phyloP scores from a whole-genome alignment of 805 yeast genomes.

The Lachancea cidri region DNA sequence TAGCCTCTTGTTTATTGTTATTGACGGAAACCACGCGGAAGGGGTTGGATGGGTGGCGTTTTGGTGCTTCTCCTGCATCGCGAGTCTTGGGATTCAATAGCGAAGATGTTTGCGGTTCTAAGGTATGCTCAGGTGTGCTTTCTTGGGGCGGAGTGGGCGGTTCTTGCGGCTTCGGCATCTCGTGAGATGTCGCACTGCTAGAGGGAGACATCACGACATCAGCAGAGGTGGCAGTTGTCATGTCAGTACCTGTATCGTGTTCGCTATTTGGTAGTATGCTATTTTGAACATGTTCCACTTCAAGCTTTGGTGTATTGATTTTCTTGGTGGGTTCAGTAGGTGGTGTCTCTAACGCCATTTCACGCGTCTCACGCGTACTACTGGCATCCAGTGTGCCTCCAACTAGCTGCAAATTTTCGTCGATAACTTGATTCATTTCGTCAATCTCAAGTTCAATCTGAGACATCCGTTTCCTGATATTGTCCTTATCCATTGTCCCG shows the following conservation, averaged over 20 bases:
- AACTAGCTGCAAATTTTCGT: slow-evolving; percentile 27
- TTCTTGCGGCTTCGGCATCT: too few species aligned
- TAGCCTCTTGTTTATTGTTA: slow-evolving; percentile 14
- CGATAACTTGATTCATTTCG: slow-evolving; percentile 33
- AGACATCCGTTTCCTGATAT: slow-evolving; percentile 30
- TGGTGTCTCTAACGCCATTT: not conserved
- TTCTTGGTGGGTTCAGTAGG: not conserved
- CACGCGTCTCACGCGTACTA: slow-evolving; percentile 4
- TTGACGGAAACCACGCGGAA: slow-evolving; percentile 33
- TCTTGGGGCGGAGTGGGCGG: too few species aligned
- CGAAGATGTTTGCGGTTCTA: not conserved
- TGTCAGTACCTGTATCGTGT: too few species aligned
- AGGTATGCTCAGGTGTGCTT: not conserved
- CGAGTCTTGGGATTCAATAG: slow-evolving; percentile 6
- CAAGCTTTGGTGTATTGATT: not conserved
- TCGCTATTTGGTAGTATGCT: too few species aligned
- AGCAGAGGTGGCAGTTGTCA: too few species aligned
- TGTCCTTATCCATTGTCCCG: slow-evolving; percentile 20
- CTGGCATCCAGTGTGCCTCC: not conserved
- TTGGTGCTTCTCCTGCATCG: not conserved
- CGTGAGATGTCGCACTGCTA: too few species aligned
- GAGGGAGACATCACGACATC: too few species aligned
- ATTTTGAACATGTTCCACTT: too few species aligned
- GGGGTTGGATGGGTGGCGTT: slow-evolving; percentile 23
- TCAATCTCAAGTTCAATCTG: slow-evolving; percentile 33